A percentile compares a stretch with the other conserved stretches of the same genome.
Conservation (phyloP, 306 rosid species). For the Vigna trinervia region DNA sequence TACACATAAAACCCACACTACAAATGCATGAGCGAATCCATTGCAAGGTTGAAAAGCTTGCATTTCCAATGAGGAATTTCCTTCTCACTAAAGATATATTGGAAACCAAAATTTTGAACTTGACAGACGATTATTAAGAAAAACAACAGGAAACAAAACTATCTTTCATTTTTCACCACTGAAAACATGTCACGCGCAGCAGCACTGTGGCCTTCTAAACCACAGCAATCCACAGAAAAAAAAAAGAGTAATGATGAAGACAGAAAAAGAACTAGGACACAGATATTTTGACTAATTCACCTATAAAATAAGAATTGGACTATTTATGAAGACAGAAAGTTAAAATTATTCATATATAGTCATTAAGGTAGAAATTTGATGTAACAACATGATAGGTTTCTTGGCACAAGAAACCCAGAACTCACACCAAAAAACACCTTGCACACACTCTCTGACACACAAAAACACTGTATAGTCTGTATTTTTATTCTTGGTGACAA, state of each 20-base stretch:
- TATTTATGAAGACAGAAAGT: conserved; percentile 9
- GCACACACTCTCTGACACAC: too few species aligned
- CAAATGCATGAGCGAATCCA: conserved; percentile 20
- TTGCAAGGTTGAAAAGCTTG: conserved; percentile 11
- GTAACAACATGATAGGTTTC: neutral
- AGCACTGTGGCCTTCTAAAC: conserved; percentile 20
- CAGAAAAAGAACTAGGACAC: neutral
- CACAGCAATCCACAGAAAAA: conserved; percentile 8
- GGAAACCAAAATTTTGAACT: conserved; percentile 11
- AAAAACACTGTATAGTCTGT: too few species aligned
- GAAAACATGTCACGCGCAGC: conserved; percentile 3
- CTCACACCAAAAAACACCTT: too few species aligned
- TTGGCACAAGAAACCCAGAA: too few species aligned
- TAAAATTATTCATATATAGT: conserved; percentile 4
- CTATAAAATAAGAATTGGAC: conserved; percentile 4
- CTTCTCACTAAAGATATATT: conserved; percentile 15
- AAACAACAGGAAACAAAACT: neutral
- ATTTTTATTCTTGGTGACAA: too few species aligned
- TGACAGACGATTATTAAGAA: conserved; percentile 8
- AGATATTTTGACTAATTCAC: neutral
- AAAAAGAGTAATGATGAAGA: neutral
- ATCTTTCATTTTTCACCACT: conserved; percentile 14
- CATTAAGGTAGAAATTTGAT: conserved; percentile 8
- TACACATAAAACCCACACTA: conserved; percentile 11
- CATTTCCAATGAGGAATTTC: conserved; percentile 23